Evolutionary conservation across 1,284 basidiomycete genomes (phyloP).

Genomic region (Pulveroboletus sp.): DNA sequence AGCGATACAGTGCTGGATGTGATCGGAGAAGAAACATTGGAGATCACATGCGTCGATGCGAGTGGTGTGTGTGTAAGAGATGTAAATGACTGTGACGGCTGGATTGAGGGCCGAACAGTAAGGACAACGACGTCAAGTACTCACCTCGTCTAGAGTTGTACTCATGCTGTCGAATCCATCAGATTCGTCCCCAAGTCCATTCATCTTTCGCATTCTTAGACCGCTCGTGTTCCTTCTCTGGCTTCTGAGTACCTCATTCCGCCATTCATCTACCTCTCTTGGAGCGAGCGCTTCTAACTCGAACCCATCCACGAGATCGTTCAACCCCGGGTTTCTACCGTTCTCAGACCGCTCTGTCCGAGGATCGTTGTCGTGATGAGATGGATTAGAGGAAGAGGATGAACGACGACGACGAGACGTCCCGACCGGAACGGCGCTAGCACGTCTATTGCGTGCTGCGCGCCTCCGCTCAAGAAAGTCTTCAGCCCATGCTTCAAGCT

Average conservation of each 20-base stretch:
- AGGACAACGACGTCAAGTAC: slow-evolving; percentile 7
- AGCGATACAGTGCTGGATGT: slow-evolving; percentile 38
- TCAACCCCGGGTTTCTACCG: slow-evolving; percentile 1
- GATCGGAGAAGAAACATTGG: slow-evolving; percentile 44
- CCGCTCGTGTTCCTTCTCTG: slow-evolving; percentile 16
- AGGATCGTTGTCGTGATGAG: slow-evolving; percentile 3
- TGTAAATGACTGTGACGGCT: slow-evolving; percentile 41
- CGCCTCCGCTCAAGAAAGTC: slow-evolving; percentile 44
- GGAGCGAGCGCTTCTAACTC: slow-evolving; percentile 54
- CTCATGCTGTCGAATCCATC: slow-evolving; percentile 25
- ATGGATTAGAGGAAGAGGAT: slow-evolving; percentile 18
- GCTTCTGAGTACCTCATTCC: slow-evolving; percentile 42
- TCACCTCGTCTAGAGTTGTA: slow-evolving; percentile 48
- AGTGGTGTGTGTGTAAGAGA: slow-evolving; percentile 47
- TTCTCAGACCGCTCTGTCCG: slow-evolving; percentile 13
- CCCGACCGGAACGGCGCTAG: slow-evolving; percentile 29
- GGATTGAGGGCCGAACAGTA: not conserved
- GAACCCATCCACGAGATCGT: slow-evolving; percentile 24
- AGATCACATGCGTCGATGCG: slow-evolving; percentile 50
- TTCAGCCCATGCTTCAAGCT: slow-evolving; percentile 53
- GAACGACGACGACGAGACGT: slow-evolving; percentile 15
- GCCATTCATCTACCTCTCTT: slow-evolving; percentile 56
- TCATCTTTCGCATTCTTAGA: slow-evolving; percentile 19
- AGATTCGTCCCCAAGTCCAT: slow-evolving; percentile 12
- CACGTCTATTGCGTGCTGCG: slow-evolving; percentile 33